Conservation (phyloP, 2,329 filamentous ascomycete genomes). For the Penicillium sp. region DNA sequence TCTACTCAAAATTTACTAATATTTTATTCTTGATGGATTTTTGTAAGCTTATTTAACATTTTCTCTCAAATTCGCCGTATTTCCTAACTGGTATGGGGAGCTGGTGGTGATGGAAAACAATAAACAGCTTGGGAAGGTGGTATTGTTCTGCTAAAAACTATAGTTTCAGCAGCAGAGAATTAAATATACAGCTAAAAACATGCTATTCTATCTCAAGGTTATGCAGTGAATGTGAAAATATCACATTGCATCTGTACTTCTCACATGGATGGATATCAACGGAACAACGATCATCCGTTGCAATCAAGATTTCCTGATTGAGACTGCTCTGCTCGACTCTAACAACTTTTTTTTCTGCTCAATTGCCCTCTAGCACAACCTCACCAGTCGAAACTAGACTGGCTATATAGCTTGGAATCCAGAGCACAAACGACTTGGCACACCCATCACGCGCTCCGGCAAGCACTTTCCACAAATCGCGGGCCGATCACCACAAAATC, state of each 20-base stretch:
- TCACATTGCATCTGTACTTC: background rate
- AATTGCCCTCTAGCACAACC: conserved; percentile 2
- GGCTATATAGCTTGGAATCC: background rate
- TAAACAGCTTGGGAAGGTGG: background rate
- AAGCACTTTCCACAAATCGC: conserved; percentile 1
- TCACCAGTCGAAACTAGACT: background rate
- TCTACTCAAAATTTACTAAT: background rate
- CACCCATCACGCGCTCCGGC: background rate
- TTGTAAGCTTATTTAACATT: background rate
- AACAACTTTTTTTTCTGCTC: conserved; percentile 9
- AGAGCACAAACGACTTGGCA: no score
- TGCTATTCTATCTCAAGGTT: background rate
- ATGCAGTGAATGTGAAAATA: background rate
- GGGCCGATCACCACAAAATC: conserved; percentile 6
- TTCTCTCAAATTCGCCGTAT: no score
- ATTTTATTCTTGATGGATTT: background rate
- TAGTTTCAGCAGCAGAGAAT: background rate
- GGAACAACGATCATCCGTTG: conserved; percentile 25
- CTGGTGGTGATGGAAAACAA: background rate
- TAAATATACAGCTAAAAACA: background rate
- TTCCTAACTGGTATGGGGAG: background rate
- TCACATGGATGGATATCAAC: background rate
- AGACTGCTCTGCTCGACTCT: conserved; percentile 12
- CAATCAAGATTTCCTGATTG: conserved; percentile 28
- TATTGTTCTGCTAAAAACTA: background rate